Base-by-base conservation (phyloP, 805 yeast species). In the Lipomyces japonicus region DNA sequence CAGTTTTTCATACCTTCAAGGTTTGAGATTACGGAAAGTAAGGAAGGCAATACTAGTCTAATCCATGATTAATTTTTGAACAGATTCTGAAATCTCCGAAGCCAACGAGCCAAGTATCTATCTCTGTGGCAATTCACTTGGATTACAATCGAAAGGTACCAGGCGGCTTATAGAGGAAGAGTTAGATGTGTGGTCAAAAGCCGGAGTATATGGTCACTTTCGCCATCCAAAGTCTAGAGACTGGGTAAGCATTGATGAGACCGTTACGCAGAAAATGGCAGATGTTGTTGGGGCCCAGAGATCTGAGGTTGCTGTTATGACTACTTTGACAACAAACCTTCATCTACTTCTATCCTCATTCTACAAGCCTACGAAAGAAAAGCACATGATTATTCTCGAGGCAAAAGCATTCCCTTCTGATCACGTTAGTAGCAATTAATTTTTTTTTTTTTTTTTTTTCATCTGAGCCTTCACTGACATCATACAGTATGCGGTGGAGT, bases 121-220 rank as follows among this genome's bases (percentile, higher is more conserved):
- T 64, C 71, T 90, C 41, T 88, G 96, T 68, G 97, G 97, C 2
- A 91, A 90, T 70, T 87, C 96, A n/a, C 77, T 90, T 4, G 97
- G 97, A 0, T 69, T 90, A 51, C 85, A 88, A 90, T 97, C 97
- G 0, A 71, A 68, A 44, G 63, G 71, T 5, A 81, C 90, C 0
- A 71, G 77, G 30, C 55, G 58, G 4, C 84, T 85, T 14, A 70
- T 90, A 14, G 67, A 68, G 42, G 74, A 71, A 36, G 97, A 90
- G 66, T 70, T 90, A 42, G 77, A 80, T 57, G 95, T 93, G 0
- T 90, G 97, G 97, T 73, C 79, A 26, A 72, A 66, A 24, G 71
- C 89, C 30, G 97, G 82, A 2, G 97, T 90, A 5, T 89, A 85
- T 55, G 79, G 93, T 0, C 97, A 90, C 66, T 95, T 85, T 61